Percentiles rank a stretch among this genome's conserved stretches.
Evolutionary conservation across 2,329 filamentous ascomycete genomes (phyloP).

Genomic region (Fusarium sp.): DNA sequence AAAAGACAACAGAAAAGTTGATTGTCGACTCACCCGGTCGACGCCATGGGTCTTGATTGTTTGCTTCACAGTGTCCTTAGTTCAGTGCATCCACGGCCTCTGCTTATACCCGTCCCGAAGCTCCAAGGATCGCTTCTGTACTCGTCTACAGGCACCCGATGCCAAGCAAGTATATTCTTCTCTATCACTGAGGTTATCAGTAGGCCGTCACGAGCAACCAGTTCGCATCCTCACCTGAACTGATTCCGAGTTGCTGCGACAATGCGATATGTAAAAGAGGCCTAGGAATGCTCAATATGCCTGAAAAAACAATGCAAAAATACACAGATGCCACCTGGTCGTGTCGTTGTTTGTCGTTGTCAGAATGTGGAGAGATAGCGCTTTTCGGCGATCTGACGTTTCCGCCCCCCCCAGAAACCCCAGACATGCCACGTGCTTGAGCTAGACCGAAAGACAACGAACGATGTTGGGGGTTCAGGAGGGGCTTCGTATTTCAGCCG

Average conservation of each 20-base stretch:
- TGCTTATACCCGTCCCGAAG: neutral
- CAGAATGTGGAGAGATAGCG: conserved; percentile 16
- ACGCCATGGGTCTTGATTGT: conserved; percentile 24
- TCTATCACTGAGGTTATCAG: neutral
- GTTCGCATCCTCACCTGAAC: neutral
- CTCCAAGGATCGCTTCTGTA: neutral
- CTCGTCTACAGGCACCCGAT: neutral
- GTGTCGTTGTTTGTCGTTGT: neutral
- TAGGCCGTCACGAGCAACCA: neutral
- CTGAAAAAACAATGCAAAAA: neutral
- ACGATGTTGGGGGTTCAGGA: conserved; percentile 3
- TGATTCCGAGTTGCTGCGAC: neutral
- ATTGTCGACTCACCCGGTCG: conserved; percentile 22
- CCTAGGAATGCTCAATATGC: neutral
- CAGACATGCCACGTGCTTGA: conserved; percentile 18
- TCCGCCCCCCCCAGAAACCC: conserved; percentile 15
- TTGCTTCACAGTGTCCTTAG: conserved; percentile 19
- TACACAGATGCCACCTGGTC: neutral
- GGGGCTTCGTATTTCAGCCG: conserved; percentile 11
- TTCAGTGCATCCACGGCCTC: neutral
- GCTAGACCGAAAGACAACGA: conserved; percentile 14
- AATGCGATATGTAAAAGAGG: neutral
- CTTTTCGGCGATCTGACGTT: conserved; percentile 14
- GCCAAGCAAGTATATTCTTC: neutral
- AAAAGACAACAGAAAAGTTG: neutral